Evolutionary conservation across 208 protist genomes (phyloP).

Genomic region (Crithidia thermophila): DNA sequence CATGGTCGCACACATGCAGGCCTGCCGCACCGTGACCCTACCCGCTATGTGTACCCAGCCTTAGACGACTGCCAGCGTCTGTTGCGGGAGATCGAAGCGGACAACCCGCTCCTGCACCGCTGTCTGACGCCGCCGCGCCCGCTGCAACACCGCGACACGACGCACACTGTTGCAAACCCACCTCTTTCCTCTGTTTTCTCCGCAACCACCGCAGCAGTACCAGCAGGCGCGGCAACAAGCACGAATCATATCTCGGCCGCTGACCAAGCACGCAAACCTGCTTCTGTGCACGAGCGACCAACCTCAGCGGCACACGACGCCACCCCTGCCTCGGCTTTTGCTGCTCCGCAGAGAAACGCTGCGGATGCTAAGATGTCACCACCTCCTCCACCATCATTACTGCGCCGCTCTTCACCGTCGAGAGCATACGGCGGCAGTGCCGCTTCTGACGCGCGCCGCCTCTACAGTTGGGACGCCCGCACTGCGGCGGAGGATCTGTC

Average conservation of each 20-base stretch:
- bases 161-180: not conserved
- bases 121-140: conserved; percentile 36
- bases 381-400: not conserved
- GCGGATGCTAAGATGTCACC: no score
- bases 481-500: conserved; percentile 27
- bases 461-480: conserved; percentile 21
- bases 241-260: no score
- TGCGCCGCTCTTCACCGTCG: no score
- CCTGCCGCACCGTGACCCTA: no score
- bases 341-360: no score
- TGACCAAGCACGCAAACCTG: no score
- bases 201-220: not conserved
- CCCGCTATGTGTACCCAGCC: conserved; percentile 26
- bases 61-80: conserved; percentile 32
- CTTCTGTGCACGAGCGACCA: no score
- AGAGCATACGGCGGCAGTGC: not conserved
- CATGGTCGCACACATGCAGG: no score
- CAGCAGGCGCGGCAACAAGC: no score
- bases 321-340: no score
- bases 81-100: conserved; percentile 26
- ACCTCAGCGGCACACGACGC: no score
- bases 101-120: conserved; percentile 35
- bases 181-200: no score
- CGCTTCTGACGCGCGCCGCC: conserved; percentile 19
- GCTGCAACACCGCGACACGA: not conserved